These are phyloP conservation scores for Syzygium aqueum DNA, from an alignment of 345 rosid genomes.

Conservation along the genomic window DNA sequence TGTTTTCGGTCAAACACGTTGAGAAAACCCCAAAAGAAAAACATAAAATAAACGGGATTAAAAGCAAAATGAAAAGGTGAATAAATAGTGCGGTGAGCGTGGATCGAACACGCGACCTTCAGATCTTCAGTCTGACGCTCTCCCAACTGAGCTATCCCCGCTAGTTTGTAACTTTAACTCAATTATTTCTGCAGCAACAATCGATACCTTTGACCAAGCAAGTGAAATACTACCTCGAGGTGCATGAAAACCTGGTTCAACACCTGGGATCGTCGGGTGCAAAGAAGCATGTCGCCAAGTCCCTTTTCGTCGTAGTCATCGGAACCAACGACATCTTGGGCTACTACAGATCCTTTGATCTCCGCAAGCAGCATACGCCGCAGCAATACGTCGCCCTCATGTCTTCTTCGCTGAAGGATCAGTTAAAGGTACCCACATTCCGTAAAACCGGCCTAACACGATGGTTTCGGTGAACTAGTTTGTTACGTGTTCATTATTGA, in stretches of 20 bases:
- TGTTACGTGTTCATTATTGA: background rate
- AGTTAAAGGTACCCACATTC: background rate
- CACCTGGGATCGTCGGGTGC: conserved; percentile 5
- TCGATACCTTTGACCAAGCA: conserved; percentile 15
- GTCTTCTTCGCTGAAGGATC: conserved; percentile 1
- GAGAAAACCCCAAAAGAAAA: background rate
- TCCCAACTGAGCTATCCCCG: conserved; percentile 96
- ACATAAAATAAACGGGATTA: background rate
- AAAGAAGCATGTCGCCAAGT: conserved; percentile 2
- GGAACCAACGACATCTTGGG: conserved; percentile 17
- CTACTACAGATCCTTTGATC: conserved; percentile 1
- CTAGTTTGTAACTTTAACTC: background rate
- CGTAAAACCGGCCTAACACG: background rate
- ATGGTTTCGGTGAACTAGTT: background rate
- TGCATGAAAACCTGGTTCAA: background rate
- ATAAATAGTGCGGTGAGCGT: conserved; percentile 58
- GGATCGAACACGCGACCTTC: conserved; percentile 95
- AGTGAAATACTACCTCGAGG: background rate
- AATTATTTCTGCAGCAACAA: background rate
- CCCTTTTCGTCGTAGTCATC: conserved; percentile 7
- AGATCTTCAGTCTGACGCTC: conserved; percentile 97
- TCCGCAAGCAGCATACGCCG: background rate
- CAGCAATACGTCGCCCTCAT: conserved; percentile 7
- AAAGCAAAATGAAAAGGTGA: background rate
- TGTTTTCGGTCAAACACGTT: background rate